Evolutionary conservation across 129 eudicot genomes (phyloP).

Genomic region (Pulicaria dysenterica): DNA sequence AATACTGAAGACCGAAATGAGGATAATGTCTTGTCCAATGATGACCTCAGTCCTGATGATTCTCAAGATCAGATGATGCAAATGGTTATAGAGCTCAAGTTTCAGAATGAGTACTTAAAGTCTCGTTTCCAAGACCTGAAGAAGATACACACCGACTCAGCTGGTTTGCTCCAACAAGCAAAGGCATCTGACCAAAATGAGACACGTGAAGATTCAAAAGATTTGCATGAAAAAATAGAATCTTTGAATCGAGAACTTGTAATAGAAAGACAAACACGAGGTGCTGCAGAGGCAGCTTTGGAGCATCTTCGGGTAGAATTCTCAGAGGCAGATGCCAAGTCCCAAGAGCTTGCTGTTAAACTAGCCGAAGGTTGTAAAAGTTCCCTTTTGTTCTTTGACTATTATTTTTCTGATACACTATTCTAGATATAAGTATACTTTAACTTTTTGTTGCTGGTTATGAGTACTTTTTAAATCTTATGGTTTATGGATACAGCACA

Average conservation of each 20-base stretch:
- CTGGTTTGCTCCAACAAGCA: slow-evolving; percentile 29
- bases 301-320: slow-evolving; percentile 73
- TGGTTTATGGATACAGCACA: slow-evolving; percentile 60
- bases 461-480: slow-evolving; percentile 6
- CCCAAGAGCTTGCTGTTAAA: slow-evolving; percentile 80
- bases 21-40: slow-evolving; percentile 43
- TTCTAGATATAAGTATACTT: background rate
- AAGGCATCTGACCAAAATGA: slow-evolving; percentile 37
- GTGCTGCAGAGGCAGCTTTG: slow-evolving; percentile 94
- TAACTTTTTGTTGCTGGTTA: slow-evolving; percentile 14
- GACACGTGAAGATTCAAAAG: slow-evolving; percentile 32
- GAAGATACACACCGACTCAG: slow-evolving; percentile 38
- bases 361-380: slow-evolving; percentile 79
- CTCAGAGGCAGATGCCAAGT: slow-evolving; percentile 82
- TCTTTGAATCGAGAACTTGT: slow-evolving; percentile 64
- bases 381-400: slow-evolving; percentile 11
- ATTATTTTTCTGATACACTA: background rate
- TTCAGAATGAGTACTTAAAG: slow-evolving; percentile 81
- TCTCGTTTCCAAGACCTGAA: slow-evolving; percentile 67
- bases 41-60: slow-evolving; percentile 20
- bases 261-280: slow-evolving; percentile 82
- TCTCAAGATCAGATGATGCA: slow-evolving; percentile 61
- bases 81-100: slow-evolving; percentile 76
- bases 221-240: slow-evolving; percentile 59
- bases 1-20: slow-evolving; percentile 31